A percentile compares a stretch with the other conserved stretches of the same genome.
Conservation (phyloP, 2,329 filamentous ascomycete genomes). For the Ophiocordyceps camponoti-leonardi region DNA sequence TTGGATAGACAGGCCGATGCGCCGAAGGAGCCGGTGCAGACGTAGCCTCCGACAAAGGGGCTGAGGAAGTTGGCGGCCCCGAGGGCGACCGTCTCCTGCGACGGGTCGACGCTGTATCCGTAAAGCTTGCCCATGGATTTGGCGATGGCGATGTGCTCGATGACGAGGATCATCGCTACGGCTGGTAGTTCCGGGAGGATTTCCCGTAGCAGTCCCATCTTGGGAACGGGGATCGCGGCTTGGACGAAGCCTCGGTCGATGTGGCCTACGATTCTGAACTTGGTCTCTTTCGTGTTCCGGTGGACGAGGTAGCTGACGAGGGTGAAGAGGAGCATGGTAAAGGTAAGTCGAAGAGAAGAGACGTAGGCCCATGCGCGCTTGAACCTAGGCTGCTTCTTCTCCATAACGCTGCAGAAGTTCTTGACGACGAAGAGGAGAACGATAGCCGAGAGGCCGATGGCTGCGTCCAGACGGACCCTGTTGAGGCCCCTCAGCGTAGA, state of each 20-base stretch:
- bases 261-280: constrained; percentile 44
- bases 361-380: constrained; percentile 55
- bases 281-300: constrained; percentile 27
- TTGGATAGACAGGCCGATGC: constrained; percentile 75
- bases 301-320: constrained; percentile 56
- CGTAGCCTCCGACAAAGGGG: constrained; percentile 48
- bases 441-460: constrained; percentile 53
- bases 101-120: constrained; percentile 64
- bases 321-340: constrained; percentile 61
- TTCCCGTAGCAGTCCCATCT: constrained; percentile 33
- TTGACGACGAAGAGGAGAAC: constrained; percentile 49
- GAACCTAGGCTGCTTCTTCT: constrained; percentile 39
- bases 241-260: constrained; percentile 54
- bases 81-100: constrained; percentile 64
- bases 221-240: constrained; percentile 40
- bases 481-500: constrained; percentile 19
- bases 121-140: constrained; percentile 69
- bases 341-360: constrained; percentile 57
- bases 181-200: constrained; percentile 50
- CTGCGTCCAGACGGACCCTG: constrained; percentile 43
- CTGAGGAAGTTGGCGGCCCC: constrained; percentile 60
- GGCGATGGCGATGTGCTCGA: constrained; percentile 71
- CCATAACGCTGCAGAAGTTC: constrained; percentile 39
- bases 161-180: constrained; percentile 58
- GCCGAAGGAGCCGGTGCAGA: constrained; percentile 29